These are phyloP conservation scores for Komagataella phaffii DNA, from an alignment of 805 yeast species.

Conservation along the genomic window DNA sequence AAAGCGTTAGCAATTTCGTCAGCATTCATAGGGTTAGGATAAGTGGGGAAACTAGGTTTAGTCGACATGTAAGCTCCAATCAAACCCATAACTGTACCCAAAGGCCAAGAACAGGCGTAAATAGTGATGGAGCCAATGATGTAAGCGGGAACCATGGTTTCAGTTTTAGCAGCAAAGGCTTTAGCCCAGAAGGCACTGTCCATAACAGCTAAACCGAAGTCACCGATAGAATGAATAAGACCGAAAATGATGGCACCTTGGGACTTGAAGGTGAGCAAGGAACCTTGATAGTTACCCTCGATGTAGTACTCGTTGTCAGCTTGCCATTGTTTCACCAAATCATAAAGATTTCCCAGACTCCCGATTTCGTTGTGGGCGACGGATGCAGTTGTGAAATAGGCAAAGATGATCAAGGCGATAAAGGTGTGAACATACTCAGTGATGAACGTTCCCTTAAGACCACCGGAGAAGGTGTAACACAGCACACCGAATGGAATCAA, in stretches of 20 bases:
- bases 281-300: constrained; percentile 21
- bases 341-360: constrained; percentile 17
- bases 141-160: constrained; percentile 24
- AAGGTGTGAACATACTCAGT: constrained; percentile 21
- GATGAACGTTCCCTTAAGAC: constrained; percentile 20
- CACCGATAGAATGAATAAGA: constrained; percentile 20
- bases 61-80: constrained; percentile 17
- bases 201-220: constrained; percentile 23
- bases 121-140: constrained; percentile 19
- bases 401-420: constrained; percentile 16
- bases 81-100: constrained; percentile 22
- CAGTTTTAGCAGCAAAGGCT: constrained; percentile 20
- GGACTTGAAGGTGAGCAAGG: constrained; percentile 22
- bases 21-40: constrained; percentile 17
- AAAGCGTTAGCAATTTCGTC: constrained; percentile 18
- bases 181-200: constrained; percentile 28
- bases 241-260: constrained; percentile 22
- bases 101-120: constrained; percentile 21
- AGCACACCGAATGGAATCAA: constrained; percentile 20
- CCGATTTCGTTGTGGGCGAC: constrained; percentile 15
- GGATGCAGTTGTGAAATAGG: constrained; percentile 16
- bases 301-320: constrained; percentile 10
- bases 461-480: constrained; percentile 20
- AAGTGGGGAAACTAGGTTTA: constrained; percentile 17
- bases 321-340: constrained; percentile 8